phyloP scores from a whole-genome alignment of 2,329 filamentous ascomycete genomes.

The Cordyceps cateniannulata region DNA sequence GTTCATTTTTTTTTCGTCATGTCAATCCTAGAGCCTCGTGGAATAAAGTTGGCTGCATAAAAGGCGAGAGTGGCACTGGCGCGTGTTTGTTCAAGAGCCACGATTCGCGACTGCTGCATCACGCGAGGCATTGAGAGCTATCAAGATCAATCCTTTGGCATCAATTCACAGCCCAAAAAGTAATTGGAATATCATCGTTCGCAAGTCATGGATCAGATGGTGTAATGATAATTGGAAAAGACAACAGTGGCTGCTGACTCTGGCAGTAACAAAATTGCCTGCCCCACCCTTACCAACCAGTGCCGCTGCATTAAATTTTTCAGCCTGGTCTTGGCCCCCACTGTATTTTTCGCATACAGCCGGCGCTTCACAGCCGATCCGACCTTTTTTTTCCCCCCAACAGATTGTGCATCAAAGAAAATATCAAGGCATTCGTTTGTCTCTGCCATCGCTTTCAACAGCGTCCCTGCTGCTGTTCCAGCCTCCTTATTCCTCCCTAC shows the following conservation, averaged over 20 bases:
- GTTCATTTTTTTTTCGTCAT: background rate
- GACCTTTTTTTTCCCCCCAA: background rate
- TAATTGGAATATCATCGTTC: background rate
- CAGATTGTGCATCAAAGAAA: background rate
- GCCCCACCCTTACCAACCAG: background rate
- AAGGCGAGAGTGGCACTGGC: background rate
- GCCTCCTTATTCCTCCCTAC: background rate
- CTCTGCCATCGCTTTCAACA: background rate
- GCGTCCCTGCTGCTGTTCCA: constrained; percentile 8
- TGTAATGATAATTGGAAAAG: background rate
- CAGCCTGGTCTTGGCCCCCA: background rate
- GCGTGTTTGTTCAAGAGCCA: background rate
- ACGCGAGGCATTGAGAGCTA: background rate
- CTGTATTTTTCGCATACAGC: constrained; percentile 2
- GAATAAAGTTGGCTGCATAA: too few species aligned
- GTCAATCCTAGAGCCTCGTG: too few species aligned
- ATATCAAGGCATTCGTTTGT: constrained; percentile 2
- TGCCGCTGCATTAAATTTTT: background rate
- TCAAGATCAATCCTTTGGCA: too few species aligned
- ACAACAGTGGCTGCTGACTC: background rate
- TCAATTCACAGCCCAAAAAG: too few species aligned
- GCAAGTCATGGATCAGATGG: background rate
- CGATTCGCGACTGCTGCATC: background rate
- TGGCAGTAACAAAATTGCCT: too few species aligned
- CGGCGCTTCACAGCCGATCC: background rate